phyloP scores from a whole-genome alignment of 805 yeast genomes.

The Dipodascus geniculatus region DNA sequence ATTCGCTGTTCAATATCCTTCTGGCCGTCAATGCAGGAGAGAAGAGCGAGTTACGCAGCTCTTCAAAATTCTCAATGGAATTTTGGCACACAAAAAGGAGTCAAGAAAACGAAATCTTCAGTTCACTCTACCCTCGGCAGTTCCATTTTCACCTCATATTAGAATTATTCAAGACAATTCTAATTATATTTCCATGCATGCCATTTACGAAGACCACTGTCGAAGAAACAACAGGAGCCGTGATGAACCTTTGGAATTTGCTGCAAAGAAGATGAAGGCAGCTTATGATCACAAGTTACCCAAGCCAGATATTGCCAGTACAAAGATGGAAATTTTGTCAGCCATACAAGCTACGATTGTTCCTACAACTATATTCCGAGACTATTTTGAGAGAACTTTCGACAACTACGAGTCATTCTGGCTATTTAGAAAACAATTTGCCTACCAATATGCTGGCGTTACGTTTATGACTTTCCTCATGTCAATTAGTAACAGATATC shows the following conservation, averaged over 20 bases:
- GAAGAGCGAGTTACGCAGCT: constrained; percentile 91
- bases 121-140: constrained; percentile 81
- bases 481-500: constrained; percentile 86
- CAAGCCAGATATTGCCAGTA: constrained; percentile 80
- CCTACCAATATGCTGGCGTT: constrained; percentile 89
- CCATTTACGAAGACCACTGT: constrained; percentile 81
- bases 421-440: constrained; percentile 91
- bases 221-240: constrained; percentile 57
- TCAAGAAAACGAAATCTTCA: constrained; percentile 75
- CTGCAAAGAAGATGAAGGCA: constrained; percentile 74
- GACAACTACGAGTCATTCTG: constrained; percentile 87
- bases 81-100: constrained; percentile 70
- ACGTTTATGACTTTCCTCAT: constrained; percentile 88
- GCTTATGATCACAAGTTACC: constrained; percentile 91
- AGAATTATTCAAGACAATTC: constrained; percentile 79
- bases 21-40: constrained; percentile 93
- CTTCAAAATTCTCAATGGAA: constrained; percentile 78
- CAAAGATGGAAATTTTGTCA: constrained; percentile 81
- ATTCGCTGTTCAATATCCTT: constrained; percentile 95
- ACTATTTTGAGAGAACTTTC: constrained; percentile 60
- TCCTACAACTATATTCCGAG: constrained; percentile 72
- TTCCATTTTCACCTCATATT: constrained; percentile 90
- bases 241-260: constrained; percentile 83
- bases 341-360: constrained; percentile 82
- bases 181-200: constrained; percentile 63